Evolutionary conservation across 2,329 filamentous ascomycete species (phyloP).

Genomic region (Orbilia brochopaga): DNA sequence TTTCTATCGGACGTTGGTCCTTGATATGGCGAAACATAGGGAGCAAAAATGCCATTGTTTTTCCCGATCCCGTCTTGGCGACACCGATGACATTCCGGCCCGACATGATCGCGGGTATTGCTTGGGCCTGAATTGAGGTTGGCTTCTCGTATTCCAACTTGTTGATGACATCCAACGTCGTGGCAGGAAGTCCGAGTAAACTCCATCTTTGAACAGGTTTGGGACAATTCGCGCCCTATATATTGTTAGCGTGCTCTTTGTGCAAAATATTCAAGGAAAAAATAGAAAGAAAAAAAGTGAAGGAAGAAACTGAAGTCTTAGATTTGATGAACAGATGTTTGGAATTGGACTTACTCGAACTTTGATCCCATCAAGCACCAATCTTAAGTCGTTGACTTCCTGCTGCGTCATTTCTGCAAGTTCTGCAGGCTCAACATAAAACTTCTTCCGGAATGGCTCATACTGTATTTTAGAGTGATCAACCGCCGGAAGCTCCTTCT

Average conservation of each 20-base stretch:
- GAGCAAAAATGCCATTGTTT: constrained; percentile 92
- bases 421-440: constrained; percentile 90
- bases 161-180: constrained; percentile 83
- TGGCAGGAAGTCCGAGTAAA: constrained; percentile 82
- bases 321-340: not conserved
- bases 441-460: constrained; percentile 86
- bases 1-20: constrained; percentile 72
- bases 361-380: constrained; percentile 94
- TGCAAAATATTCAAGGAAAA: not conserved
- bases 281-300: too few relatives aligned
- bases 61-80: constrained; percentile 96
- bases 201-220: constrained; percentile 97
- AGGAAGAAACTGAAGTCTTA: not conserved
- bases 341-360: constrained; percentile 63
- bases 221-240: constrained; percentile 76
- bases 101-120: constrained; percentile 92
- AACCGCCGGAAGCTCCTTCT: constrained; percentile 89
- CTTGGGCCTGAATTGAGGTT: constrained; percentile 93
- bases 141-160: constrained; percentile 83
- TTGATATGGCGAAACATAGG: constrained; percentile 99
- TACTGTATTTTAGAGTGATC: constrained; percentile 88
- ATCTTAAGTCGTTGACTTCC: constrained; percentile 78
- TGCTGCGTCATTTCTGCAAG: constrained; percentile 81
- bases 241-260: constrained; percentile 19
- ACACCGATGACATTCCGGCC: constrained; percentile 94